phyloP scores from a whole-genome alignment of 2,329 filamentous ascomycete species.

The Huntiella abstrusa region DNA sequence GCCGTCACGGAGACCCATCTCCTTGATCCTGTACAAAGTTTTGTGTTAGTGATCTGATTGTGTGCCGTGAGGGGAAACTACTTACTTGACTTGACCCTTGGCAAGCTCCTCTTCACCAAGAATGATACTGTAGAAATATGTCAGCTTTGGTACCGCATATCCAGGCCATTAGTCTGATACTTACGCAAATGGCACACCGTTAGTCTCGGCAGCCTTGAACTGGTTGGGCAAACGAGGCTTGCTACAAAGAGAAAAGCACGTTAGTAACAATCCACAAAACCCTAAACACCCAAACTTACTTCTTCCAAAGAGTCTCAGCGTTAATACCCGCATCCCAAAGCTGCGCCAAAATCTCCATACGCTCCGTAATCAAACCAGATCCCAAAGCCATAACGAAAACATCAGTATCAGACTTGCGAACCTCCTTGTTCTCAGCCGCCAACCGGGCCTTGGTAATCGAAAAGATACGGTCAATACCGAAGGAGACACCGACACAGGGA shows the following conservation, averaged over 20 bases:
- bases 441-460: constrained; percentile 69
- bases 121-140: constrained; percentile 35
- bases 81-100: constrained; percentile 52
- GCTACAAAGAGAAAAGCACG: constrained; percentile 16
- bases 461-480: constrained; percentile 90
- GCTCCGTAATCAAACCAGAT: constrained; percentile 59
- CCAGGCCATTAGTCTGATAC: neutral
- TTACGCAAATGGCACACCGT: constrained; percentile 56
- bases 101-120: constrained; percentile 80
- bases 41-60: neutral
- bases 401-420: constrained; percentile 60
- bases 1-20: constrained; percentile 50
- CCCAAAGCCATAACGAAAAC: constrained; percentile 93
- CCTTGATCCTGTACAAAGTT: constrained; percentile 41
- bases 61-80: neutral
- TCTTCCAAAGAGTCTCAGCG: constrained; percentile 78
- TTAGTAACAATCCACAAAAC: neutral
- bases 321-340: constrained; percentile 83
- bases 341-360: constrained; percentile 57
- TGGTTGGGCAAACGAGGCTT: constrained; percentile 79
- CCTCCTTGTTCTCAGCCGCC: constrained; percentile 36
- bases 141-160: constrained; percentile 1
- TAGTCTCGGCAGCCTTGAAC: constrained; percentile 74
- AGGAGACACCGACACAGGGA: constrained; percentile 52
- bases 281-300: constrained; percentile 3